A percentile compares a stretch with the other conserved stretches of the same genome.
Conservation (phyloP, 2,329 filamentous ascomycete genomes). For the Colletotrichum spinosum region DNA sequence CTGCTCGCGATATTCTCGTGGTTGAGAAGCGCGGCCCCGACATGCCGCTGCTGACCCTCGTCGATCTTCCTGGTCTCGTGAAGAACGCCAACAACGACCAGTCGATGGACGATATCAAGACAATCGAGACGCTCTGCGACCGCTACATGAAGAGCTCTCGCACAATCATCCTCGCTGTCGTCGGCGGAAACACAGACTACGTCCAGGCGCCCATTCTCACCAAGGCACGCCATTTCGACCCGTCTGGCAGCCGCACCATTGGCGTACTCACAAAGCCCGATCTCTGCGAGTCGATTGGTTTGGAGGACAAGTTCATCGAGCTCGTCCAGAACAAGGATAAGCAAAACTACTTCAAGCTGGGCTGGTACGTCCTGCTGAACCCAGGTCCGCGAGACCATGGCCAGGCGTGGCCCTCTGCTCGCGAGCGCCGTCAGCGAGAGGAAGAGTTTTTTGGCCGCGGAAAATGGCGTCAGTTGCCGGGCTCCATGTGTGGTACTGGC, state of each 20-base stretch:
- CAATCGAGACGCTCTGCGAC: constrained; percentile 63
- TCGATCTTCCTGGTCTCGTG: constrained; percentile 71
- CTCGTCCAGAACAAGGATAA: constrained; percentile 62
- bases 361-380: constrained; percentile 65
- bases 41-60: constrained; percentile 69
- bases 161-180: constrained; percentile 66
- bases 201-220: constrained; percentile 64
- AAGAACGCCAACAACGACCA: constrained; percentile 65
- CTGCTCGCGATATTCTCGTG: constrained; percentile 65
- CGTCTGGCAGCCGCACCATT: constrained; percentile 60
- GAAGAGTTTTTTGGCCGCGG: constrained; percentile 62
- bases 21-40: constrained; percentile 70
- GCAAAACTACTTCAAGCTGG: constrained; percentile 62
- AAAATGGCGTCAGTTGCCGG: constrained; percentile 61
- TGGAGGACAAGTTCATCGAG: constrained; percentile 66
- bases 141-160: constrained; percentile 67
- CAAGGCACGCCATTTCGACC: constrained; percentile 63
- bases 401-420: constrained; percentile 56
- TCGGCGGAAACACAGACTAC: constrained; percentile 67
- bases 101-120: constrained; percentile 62
- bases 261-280: constrained; percentile 66
- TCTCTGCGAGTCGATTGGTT: constrained; percentile 63
- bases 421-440: constrained; percentile 56
- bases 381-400: constrained; percentile 56
- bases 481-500: constrained; percentile 59